A percentile compares a stretch with the other conserved stretches of the same genome.
Evolutionary conservation across 306 rosid genomes (phyloP).

Genomic region (Rosa multiflora): DNA sequence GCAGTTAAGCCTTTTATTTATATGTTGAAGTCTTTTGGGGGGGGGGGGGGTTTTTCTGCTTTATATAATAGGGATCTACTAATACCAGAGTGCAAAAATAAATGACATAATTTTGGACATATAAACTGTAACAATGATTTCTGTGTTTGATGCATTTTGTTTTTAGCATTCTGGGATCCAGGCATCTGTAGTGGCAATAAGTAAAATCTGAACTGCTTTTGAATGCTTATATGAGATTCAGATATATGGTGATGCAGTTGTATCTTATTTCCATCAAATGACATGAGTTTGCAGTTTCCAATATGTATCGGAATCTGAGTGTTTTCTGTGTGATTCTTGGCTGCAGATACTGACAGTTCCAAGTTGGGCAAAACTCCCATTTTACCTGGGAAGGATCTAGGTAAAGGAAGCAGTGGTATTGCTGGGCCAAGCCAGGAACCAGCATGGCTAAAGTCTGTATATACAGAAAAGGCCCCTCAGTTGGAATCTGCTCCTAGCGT

Average conservation of each 20-base stretch:
- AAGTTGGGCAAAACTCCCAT: constrained; percentile 45
- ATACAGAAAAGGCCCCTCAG: constrained; percentile 59
- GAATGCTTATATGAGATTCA: neutral
- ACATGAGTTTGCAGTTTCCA: neutral
- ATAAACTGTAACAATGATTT: neutral
- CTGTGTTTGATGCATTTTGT: neutral
- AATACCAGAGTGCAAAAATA: neutral
- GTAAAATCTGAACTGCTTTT: neutral
- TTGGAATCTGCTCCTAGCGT: constrained; percentile 60
- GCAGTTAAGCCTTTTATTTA: neutral
- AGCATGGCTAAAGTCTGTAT: constrained; percentile 67
- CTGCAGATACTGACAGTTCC: constrained; percentile 75
- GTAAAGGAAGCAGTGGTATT: constrained; percentile 54
- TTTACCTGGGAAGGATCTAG: constrained; percentile 56
- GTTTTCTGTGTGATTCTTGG: neutral
- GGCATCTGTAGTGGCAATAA: neutral
- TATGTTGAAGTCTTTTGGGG: neutral
- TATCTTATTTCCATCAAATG: neutral
- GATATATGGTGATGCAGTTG: neutral
- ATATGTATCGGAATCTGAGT: neutral
- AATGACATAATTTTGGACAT: neutral
- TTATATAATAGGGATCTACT: neutral
- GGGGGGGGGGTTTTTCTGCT: neutral
- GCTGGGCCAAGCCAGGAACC: constrained; percentile 83
- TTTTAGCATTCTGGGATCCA: neutral